Evolutionary conservation across 768 basidiomycete genomes (phyloP), one percentile per base, ranked within the genome.

Genomic region (Lactarius pseudohatsudake): DNA sequence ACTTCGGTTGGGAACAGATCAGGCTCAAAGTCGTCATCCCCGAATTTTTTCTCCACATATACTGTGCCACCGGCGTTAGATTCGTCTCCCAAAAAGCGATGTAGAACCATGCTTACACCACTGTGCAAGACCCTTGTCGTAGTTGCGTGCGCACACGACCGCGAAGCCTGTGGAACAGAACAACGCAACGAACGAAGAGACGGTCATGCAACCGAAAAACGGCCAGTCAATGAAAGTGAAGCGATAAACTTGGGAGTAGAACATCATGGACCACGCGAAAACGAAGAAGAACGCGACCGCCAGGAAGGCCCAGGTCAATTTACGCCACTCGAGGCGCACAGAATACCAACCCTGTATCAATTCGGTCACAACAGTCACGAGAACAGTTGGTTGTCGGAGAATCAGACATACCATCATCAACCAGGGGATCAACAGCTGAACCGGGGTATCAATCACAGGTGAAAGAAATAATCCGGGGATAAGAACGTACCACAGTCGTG

Each of bases 111-210:
- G 78, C 85, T 67, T 70, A 88, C 86, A 73, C 70, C 85, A 87
- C 62, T 87, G 77, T 0, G 79, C 78, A 15, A 86, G 77, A 0
- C 86, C 86, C 65, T 82, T 79, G 58, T 77, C 82, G 69, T 87
- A 88, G 69, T 85, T 82, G 20, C 78, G 67, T 68, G 81, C 77
- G 70, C 84, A 86, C 30, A 84, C 72, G 60, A 81, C 69, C 9
- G 81, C 84, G 16, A 87, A 76, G 34, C 79, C 72, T 47, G 79
- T 75, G 57, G 79, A 82, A 22, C 78, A 76, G 54, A 75, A 16
- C 34, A 76, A 67, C 11, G 76, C 58, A 41, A 74, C 16, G 69
- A 84, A 78, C 0, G 85, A 83, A 8, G 79, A 73, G 28, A 75
- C 54, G 10, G 81, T 81, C 69, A 79, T 78, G 72, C 78, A 77